Base-by-base conservation (phyloP, 1,284 basidiomycete species). In the Earliella scabrosa region DNA sequence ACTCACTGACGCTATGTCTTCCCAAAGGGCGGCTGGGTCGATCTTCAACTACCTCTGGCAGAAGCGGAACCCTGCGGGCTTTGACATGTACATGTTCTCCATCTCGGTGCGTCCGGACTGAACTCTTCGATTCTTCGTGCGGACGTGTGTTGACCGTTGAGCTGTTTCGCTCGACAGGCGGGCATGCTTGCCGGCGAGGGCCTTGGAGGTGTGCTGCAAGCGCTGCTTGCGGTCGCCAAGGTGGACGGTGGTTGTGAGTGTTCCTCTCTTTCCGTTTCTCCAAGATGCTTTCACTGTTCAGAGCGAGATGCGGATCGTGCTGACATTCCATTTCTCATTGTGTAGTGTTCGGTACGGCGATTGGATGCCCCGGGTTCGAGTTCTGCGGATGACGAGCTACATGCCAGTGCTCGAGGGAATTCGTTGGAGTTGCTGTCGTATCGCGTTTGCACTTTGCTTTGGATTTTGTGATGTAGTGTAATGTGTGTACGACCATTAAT, bases 181-280 rank as follows among this genome's bases (percentile, higher is more conserved):
- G 87, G 86, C 61, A 70, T 87, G 61, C 76, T 88, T 46, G 85
- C 86, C 18, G 87, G 87, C 36, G 87, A 88, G 65, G 87, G 87
- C 68, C 77, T 88, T 39, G 87, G 83, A 18, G 87, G 87, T 66
- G 85, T 88, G 36, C 77, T 87, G 68, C 82, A 83, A 61, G 86
- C 86, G 20, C 71, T 85, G 8, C 70, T 83, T 18, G 79, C 80
- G 24, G 71, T 83, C 46, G 68, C 73, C 46, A 77, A 77, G 54
- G 80, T 82, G 31, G 80, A 81, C 56, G 82, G 81, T 40, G 66
- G 69, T 32, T 72, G 77, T 79, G 62, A 71, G 77, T 73, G 77
- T 73, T 11, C 7, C 6, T 13, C 39, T 27, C 46, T 21, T 27
- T 26, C 18, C 39, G 1, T 51, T 38, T 40, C 14, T 36, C 10